Conservation (phyloP, 192 early-diverging fungal genomes). For the Coemansia furcata region DNA sequence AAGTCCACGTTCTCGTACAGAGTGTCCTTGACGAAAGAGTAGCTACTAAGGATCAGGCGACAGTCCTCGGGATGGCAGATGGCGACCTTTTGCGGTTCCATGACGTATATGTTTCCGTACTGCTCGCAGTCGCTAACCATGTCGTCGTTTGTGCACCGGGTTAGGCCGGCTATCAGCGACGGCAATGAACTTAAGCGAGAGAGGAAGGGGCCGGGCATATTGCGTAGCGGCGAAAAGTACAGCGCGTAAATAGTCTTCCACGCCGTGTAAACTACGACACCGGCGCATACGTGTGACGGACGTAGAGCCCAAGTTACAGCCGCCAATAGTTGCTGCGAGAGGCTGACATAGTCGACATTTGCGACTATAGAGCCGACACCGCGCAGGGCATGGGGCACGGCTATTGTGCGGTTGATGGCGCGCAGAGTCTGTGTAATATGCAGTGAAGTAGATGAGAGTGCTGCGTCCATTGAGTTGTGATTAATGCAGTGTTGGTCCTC, state of each 20-base stretch:
- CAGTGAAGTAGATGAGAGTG: neutral
- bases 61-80: constrained; percentile 40
- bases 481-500: neutral
- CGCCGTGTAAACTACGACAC: neutral
- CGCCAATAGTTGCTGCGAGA: neutral
- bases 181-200: constrained; percentile 17
- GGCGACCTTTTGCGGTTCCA: constrained; percentile 29
- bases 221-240: constrained; percentile 28
- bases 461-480: neutral
- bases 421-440: neutral
- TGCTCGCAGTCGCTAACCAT: constrained; percentile 12
- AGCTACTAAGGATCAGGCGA: constrained; percentile 19
- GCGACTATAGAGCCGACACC: neutral
- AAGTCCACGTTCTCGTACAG: constrained; percentile 25
- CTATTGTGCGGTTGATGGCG: neutral
- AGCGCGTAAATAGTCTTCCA: constrained; percentile 9
- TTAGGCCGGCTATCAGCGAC: constrained; percentile 9
- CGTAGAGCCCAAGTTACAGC: neutral
- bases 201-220: constrained; percentile 22
- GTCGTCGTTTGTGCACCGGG: constrained; percentile 24
- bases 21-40: constrained; percentile 22
- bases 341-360: neutral
- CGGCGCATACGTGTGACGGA: neutral
- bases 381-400: neutral
- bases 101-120: constrained; percentile 31